These are phyloP conservation scores for Pseudogymnoascus sp. DNA, from an alignment of 2,329 filamentous ascomycete genomes.

Conservation along the genomic window DNA sequence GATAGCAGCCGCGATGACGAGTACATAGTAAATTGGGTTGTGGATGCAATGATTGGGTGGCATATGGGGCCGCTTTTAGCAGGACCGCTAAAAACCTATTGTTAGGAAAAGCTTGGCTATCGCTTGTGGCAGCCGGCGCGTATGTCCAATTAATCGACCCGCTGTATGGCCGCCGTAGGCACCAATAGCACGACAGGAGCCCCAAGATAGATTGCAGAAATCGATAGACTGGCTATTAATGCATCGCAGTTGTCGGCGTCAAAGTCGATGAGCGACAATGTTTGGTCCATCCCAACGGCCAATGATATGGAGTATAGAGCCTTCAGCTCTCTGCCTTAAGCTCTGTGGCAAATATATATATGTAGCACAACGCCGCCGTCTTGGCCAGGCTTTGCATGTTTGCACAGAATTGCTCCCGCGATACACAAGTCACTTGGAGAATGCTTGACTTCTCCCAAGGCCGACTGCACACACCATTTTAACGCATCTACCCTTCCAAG, in stretches of 20 bases:
- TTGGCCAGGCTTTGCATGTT: constrained; percentile 1
- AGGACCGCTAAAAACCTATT: neutral
- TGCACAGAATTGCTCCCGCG: neutral
- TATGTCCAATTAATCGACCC: constrained; percentile 3
- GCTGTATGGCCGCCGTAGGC: neutral
- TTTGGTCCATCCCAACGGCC: neutral
- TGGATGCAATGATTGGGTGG: neutral
- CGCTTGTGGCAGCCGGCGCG: constrained; percentile 7
- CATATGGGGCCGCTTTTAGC: neutral
- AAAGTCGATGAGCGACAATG: constrained; percentile 1
- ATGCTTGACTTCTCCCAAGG: neutral
- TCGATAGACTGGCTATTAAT: constrained; percentile 8
- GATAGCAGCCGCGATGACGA: constrained; percentile 1
- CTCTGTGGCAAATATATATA: constrained; percentile 7
- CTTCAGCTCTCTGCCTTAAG: neutral
- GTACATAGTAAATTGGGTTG: neutral
- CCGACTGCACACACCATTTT: neutral
- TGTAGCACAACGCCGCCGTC: constrained; percentile 3
- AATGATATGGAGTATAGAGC: neutral
- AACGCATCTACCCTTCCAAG: constrained; percentile 4
- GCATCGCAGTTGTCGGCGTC: neutral
- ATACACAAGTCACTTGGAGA: neutral
- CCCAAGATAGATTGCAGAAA: constrained; percentile 3
- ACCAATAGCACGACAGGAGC: neutral
- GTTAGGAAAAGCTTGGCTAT: constrained; percentile 1